A percentile compares a stretch with the other conserved stretches of the same genome.
phyloP scores from a whole-genome alignment of 2,329 filamentous ascomycete genomes.

The Aspergillus caelatus region DNA sequence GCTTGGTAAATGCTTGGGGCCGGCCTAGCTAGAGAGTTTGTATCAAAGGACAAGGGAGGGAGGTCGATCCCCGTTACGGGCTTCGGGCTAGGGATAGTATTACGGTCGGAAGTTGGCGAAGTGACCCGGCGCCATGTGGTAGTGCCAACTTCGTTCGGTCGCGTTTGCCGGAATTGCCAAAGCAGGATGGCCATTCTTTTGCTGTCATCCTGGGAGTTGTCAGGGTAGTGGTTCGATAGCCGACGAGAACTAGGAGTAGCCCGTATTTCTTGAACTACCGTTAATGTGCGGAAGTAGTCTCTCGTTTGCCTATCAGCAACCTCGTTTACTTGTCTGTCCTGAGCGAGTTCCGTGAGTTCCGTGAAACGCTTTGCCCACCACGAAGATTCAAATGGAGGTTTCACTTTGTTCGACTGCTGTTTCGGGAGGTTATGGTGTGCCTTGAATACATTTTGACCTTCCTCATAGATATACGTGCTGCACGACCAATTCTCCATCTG shows the following conservation, averaged over 20 bases:
- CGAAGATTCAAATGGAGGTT: constrained; percentile 46
- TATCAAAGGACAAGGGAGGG: constrained; percentile 40
- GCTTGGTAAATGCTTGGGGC: constrained; percentile 36
- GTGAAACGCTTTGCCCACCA: constrained; percentile 52
- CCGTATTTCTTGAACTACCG: constrained; percentile 50
- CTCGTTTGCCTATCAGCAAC: constrained; percentile 39
- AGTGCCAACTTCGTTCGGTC: constrained; percentile 41
- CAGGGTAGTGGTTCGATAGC: constrained; percentile 30
- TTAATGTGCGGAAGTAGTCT: constrained; percentile 44
- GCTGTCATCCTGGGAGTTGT: constrained; percentile 30
- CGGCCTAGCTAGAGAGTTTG: constrained; percentile 36
- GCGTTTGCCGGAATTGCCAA: constrained; percentile 52
- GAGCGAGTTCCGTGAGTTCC: constrained; percentile 32
- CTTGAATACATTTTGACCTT: constrained; percentile 34
- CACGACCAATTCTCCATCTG: constrained; percentile 48
- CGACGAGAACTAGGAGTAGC: constrained; percentile 33
- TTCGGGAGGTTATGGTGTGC: constrained; percentile 37
- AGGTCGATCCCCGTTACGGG: constrained; percentile 36
- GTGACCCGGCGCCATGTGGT: constrained; percentile 50
- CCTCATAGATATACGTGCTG: constrained; percentile 46
- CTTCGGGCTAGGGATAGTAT: constrained; percentile 41
- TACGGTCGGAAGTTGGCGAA: constrained; percentile 37
- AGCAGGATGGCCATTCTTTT: constrained; percentile 48
- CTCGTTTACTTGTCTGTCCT: constrained; percentile 43
- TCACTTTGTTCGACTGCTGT: constrained; percentile 43